Conservation (phyloP, 257 asterid species). For the Solanum paucissectum region DNA sequence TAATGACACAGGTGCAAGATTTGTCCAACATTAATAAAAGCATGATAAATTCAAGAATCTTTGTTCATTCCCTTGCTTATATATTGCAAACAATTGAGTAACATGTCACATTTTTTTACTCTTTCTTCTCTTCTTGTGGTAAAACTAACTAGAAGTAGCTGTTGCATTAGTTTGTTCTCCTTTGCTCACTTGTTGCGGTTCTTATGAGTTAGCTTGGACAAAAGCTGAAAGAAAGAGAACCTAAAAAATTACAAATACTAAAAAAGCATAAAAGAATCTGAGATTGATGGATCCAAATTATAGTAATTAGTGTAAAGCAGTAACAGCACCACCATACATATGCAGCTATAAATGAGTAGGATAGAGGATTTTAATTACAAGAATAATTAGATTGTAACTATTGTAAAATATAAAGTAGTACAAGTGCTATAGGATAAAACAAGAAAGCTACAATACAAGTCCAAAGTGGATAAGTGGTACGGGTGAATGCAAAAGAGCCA, state of each 20-base stretch:
- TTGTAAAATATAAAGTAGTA: conserved; percentile 29
- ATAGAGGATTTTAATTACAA: background rate
- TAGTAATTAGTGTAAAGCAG: background rate
- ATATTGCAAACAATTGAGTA: background rate
- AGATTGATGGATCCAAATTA: background rate
- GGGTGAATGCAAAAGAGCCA: conserved; percentile 31
- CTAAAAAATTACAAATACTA: background rate
- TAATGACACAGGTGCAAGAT: background rate
- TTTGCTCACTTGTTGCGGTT: background rate
- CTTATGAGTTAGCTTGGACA: background rate
- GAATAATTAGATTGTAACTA: background rate
- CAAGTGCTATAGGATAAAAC: conserved; percentile 43
- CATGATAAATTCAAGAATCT: background rate
- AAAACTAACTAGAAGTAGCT: background rate
- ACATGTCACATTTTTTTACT: background rate
- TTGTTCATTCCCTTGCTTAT: background rate
- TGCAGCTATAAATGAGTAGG: background rate
- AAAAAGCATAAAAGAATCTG: background rate
- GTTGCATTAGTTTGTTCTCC: background rate
- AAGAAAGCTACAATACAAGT: conserved; percentile 38
- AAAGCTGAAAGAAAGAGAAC: background rate
- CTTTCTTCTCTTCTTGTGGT: background rate
- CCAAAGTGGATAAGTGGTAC: conserved; percentile 37
- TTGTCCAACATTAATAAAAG: background rate
- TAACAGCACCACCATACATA: background rate